These are phyloP conservation scores for Geranomyces variabilis DNA, from an alignment of 192 early-diverging fungal genomes.

Conservation along the genomic window DNA sequence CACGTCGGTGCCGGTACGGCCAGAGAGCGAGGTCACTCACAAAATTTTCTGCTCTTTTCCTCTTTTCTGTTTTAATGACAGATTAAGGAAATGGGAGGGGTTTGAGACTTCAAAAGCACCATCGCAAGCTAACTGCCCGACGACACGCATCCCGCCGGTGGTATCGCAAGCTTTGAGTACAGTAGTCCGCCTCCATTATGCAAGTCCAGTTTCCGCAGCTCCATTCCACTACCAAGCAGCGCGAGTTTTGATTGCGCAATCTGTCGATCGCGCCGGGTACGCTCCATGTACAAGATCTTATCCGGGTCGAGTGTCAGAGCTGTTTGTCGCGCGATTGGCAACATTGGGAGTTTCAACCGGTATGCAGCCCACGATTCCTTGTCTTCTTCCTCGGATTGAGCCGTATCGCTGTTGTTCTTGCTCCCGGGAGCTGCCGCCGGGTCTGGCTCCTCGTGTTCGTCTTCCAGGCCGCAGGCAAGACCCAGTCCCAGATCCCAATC, in stretches of 20 bases:
- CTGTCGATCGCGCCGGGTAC: neutral
- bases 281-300: neutral
- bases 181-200: conserved; percentile 9
- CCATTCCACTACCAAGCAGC: neutral
- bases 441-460: neutral
- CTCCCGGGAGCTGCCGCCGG: neutral
- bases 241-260: neutral
- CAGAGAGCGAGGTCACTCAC: too few relatives aligned
- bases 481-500: conserved; percentile 27
- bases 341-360: neutral
- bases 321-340: neutral
- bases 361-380: neutral
- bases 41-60: too few relatives aligned
- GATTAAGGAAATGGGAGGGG: too few relatives aligned
- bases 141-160: too few relatives aligned
- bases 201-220: neutral
- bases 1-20: too few relatives aligned
- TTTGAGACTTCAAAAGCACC: too few relatives aligned
- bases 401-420: too few relatives aligned
- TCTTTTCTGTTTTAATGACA: too few relatives aligned
- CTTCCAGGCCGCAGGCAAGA: neutral
- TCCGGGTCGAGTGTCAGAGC: neutral
- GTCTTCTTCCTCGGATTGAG: neutral
- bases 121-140: too few relatives aligned
- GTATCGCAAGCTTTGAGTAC: neutral